Conservation (phyloP, 305 asterid genomes). For the Lippia alba region DNA sequence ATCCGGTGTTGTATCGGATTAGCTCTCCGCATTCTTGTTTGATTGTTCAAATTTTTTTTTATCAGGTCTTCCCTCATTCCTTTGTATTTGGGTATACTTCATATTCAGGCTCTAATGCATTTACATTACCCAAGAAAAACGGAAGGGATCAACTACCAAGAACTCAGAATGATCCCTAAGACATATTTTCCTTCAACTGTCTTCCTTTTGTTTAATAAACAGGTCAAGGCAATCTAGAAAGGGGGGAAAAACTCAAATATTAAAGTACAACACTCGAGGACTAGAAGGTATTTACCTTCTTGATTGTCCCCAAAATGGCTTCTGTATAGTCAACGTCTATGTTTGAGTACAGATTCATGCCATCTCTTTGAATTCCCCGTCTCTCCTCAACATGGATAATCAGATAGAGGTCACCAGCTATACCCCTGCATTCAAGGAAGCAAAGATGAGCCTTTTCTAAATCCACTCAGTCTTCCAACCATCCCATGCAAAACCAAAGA, state of each 20-base stretch:
- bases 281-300: constrained; percentile 60
- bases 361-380: constrained; percentile 82
- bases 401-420: constrained; percentile 81
- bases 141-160: constrained; percentile 16
- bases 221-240: neutral
- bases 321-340: constrained; percentile 76
- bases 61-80: no score
- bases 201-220: no score
- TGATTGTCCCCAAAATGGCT: constrained; percentile 85
- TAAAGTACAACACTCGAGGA: constrained; percentile 8
- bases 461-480: constrained; percentile 2
- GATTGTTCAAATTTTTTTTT: no score
- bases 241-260: neutral
- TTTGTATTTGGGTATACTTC: no score
- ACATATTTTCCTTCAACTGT: neutral
- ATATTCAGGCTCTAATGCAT: no score
- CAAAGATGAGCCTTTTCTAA: constrained; percentile 14
- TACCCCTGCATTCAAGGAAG: constrained; percentile 58
- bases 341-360: constrained; percentile 80
- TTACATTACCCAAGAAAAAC: no score
- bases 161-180: constrained; percentile 7
- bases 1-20: no score
- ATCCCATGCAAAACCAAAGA: neutral
- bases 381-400: constrained; percentile 70
- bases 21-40: no score